Conservation (phyloP, 768 basidiomycete species). For the Suillus fuscotomentosus region DNA sequence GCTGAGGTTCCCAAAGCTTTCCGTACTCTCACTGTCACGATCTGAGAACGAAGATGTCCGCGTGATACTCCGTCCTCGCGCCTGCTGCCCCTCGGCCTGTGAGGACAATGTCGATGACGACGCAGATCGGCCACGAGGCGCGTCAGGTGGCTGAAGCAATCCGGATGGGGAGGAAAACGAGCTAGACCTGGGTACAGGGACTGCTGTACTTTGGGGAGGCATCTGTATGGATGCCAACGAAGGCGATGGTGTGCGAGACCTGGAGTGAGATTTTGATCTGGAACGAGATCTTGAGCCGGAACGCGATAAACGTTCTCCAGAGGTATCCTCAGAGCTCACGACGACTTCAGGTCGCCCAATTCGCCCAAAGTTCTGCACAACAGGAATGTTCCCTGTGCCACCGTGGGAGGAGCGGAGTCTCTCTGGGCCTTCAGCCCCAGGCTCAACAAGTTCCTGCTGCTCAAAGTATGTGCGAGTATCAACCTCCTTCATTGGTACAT, state of each 20-base stretch:
- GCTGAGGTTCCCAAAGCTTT: slow-evolving; percentile 37
- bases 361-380: slow-evolving; percentile 11
- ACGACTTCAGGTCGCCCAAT: slow-evolving; percentile 30
- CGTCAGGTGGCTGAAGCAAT: slow-evolving; percentile 27
- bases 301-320: slow-evolving; percentile 27
- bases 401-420: slow-evolving; percentile 14
- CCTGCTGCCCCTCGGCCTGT: slow-evolving; percentile 28
- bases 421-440: slow-evolving; percentile 15
- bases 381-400: slow-evolving; percentile 15
- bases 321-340: slow-evolving; percentile 34
- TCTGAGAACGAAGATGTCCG: slow-evolving; percentile 58
- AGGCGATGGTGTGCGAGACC: slow-evolving; percentile 48
- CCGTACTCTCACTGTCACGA: slow-evolving; percentile 38
- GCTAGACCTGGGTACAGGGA: slow-evolving; percentile 13
- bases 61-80: slow-evolving; percentile 54
- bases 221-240: slow-evolving; percentile 13
- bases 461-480: slow-evolving; percentile 12
- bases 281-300: slow-evolving; percentile 30
- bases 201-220: slow-evolving; percentile 10
- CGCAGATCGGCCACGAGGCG: slow-evolving; percentile 27
- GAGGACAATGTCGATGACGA: slow-evolving; percentile 34
- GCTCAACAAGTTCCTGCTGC: slow-evolving; percentile 18
- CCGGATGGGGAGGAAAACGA: slow-evolving; percentile 17
- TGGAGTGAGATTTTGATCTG: slow-evolving; percentile 36
- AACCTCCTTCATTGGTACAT: slow-evolving; percentile 4